A percentile compares a stretch with the other conserved stretches of the same genome.
These are phyloP conservation scores for Fonsecaea multimorphosa DNA, from an alignment of 2,329 filamentous ascomycete genomes.

Conservation along the genomic window DNA sequence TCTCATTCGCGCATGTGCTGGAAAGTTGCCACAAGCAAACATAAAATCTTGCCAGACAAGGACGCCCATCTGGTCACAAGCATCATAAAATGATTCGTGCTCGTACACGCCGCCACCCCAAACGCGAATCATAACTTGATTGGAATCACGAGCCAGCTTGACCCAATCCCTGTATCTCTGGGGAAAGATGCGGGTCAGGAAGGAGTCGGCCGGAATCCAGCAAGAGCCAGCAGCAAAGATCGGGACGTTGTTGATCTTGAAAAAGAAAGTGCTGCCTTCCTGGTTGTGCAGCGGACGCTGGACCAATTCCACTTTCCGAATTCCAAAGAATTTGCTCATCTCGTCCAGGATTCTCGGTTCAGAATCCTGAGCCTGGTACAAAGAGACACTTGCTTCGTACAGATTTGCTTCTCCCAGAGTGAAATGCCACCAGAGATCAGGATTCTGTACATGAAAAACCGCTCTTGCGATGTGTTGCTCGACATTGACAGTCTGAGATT, in stretches of 20 bases:
- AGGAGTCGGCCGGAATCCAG: constrained; percentile 69
- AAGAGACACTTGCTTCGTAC: constrained; percentile 59
- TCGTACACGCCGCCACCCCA: constrained; percentile 83
- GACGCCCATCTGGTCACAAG: constrained; percentile 77
- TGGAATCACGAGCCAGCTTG: constrained; percentile 60
- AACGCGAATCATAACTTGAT: constrained; percentile 68
- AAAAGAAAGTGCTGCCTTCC: constrained; percentile 67
- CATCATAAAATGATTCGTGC: constrained; percentile 72
- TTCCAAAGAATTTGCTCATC: constrained; percentile 51
- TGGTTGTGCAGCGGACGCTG: constrained; percentile 50
- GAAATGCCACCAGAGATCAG: constrained; percentile 64
- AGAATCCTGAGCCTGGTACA: constrained; percentile 41
- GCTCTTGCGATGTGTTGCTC: not conserved
- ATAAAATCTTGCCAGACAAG: constrained; percentile 88
- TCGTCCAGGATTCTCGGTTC: constrained; percentile 49
- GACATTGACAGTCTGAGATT: constrained; percentile 4
- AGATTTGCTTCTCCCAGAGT: constrained; percentile 64
- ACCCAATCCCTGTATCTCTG: constrained; percentile 65
- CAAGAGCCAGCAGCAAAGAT: constrained; percentile 71
- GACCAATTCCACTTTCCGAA: constrained; percentile 57
- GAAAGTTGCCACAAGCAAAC: constrained; percentile 79
- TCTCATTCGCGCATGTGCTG: constrained; percentile 59
- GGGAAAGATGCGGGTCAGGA: constrained; percentile 60
- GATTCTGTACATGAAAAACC: constrained; percentile 42
- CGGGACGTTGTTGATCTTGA: constrained; percentile 69